Evolutionary conservation across 2,329 filamentous ascomycete genomes (phyloP).

Genomic region (Trichoderma polysporum): DNA sequence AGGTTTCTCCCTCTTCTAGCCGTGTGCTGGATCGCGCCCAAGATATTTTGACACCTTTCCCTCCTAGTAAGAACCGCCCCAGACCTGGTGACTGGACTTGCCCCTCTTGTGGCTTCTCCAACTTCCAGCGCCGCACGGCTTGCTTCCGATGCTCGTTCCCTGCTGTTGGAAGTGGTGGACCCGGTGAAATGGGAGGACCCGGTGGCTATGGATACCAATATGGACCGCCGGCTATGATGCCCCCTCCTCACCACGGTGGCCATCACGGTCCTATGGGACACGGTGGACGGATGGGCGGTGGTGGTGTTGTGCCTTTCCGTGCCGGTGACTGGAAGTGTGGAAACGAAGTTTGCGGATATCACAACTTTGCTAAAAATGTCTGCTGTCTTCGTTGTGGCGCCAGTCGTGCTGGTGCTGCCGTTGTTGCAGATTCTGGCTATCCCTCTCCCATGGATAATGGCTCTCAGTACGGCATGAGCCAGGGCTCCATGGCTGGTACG

Average conservation of each 20-base stretch:
- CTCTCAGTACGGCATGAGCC: constrained; percentile 80
- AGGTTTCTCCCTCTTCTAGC: constrained; percentile 96
- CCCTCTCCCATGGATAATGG: constrained; percentile 85
- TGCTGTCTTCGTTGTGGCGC: constrained; percentile 96
- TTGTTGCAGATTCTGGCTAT: constrained; percentile 91
- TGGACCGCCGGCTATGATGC: constrained; percentile 76
- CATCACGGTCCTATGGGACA: constrained; percentile 57
- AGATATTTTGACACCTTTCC: constrained; percentile 95
- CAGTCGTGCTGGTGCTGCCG: constrained; percentile 86
- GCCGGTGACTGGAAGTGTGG: constrained; percentile 99
- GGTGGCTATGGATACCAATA: constrained; percentile 59
- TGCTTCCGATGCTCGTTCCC: constrained; percentile 99
- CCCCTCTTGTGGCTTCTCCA: constrained; percentile 97
- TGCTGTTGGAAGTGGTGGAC: constrained; percentile 73
- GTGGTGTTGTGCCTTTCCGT: constrained; percentile 90
- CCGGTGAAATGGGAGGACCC: constrained; percentile 63
- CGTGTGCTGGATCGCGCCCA: constrained; percentile 92
- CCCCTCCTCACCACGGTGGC: constrained; percentile 72
- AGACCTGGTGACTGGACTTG: constrained; percentile 98
- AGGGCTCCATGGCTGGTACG: constrained; percentile 81
- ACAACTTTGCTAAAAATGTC: constrained; percentile 99
- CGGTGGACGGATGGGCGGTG: constrained; percentile 73
- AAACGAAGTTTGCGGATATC: constrained; percentile 94
- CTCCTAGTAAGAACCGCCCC: constrained; percentile 96
- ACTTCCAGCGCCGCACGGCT: constrained; percentile 97